These are phyloP conservation scores for Fusarium chuoi DNA, from an alignment of 2,329 filamentous ascomycete genomes.

Conservation along the genomic window DNA sequence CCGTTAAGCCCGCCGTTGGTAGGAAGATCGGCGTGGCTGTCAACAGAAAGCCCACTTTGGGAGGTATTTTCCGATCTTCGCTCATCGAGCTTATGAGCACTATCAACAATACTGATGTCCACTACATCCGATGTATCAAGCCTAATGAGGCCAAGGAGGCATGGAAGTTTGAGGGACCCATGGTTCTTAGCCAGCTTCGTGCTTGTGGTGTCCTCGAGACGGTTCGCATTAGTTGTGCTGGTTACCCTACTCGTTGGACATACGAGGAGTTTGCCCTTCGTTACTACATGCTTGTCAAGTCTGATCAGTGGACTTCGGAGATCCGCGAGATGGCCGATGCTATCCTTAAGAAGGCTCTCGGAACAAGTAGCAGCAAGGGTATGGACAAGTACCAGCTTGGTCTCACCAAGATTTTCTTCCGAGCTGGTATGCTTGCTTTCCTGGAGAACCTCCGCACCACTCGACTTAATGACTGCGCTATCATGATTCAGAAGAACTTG, in stretches of 20 bases:
- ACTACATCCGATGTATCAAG: conserved; percentile 99
- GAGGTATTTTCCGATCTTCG: conserved; percentile 98
- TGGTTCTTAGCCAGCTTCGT: conserved; percentile 96
- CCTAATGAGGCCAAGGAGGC: conserved; percentile 96
- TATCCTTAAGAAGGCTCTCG: conserved; percentile 89
- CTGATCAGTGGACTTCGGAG: conserved; percentile 89
- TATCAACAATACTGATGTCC: conserved; percentile 97
- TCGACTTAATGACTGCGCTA: conserved; percentile 90
- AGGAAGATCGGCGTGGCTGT: conserved; percentile 91
- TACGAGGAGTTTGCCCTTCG: conserved; percentile 98
- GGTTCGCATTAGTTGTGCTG: conserved; percentile 95
- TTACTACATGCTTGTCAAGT: conserved; percentile 98
- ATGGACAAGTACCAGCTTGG: conserved; percentile 97
- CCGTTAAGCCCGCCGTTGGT: conserved; percentile 83
- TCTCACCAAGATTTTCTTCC: conserved; percentile 99
- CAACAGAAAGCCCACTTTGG: conserved; percentile 95
- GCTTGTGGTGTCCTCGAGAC: conserved; percentile 99
- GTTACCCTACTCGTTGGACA: conserved; percentile 97
- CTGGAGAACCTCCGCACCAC: conserved; percentile 92
- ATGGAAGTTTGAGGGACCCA: conserved; percentile 98
- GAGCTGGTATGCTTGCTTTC: conserved; percentile 98
- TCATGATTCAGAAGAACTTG: conserved; percentile 99
- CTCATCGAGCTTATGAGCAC: conserved; percentile 98
- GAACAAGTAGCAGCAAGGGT: conserved; percentile 76
- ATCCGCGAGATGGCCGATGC: conserved; percentile 94